A percentile compares a stretch with the other conserved stretches of the same genome.
phyloP scores from a whole-genome alignment of 225 moss, liverwort and hornwort genomes.

The Physcomitrellopsis africana region DNA sequence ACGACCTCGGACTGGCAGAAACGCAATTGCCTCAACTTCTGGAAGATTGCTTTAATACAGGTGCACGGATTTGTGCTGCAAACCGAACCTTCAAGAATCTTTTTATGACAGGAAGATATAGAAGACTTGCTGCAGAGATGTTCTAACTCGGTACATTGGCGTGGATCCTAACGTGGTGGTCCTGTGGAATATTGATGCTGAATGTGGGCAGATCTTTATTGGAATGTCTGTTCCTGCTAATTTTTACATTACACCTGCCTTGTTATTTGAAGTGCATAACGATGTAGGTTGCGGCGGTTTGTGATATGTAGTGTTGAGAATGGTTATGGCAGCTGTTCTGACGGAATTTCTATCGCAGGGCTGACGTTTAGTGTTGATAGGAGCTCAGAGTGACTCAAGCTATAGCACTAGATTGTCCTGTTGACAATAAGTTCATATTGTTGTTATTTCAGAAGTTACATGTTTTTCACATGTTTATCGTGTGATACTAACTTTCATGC shows the following conservation, averaged over 20 bases:
- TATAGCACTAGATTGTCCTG: constrained; percentile 43
- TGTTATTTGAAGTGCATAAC: constrained; percentile 58
- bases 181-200: constrained; percentile 77
- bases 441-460: constrained; percentile 36
- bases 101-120: constrained; percentile 49
- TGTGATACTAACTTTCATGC: constrained; percentile 53
- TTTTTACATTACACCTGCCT: constrained; percentile 48
- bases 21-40: constrained; percentile 16
- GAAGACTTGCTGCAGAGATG: constrained; percentile 48
- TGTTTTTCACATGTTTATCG: constrained; percentile 35
- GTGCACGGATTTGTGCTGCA: constrained; percentile 40
- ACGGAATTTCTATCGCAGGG: constrained; percentile 65
- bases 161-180: constrained; percentile 81
- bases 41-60: constrained; percentile 23
- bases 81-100: constrained; percentile 24
- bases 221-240: constrained; percentile 63
- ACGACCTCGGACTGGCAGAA: constrained; percentile 27
- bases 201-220: constrained; percentile 65
- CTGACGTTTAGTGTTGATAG: constrained; percentile 55
- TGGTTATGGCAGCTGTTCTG: constrained; percentile 66
- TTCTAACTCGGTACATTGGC: constrained; percentile 39
- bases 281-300: constrained; percentile 53
- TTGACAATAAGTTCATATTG: constrained; percentile 46
- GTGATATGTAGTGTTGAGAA: constrained; percentile 48
- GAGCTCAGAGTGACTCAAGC: constrained; percentile 41